Conservation (phyloP, 1,139 yeast genomes). For the Pichia sp. region DNA sequence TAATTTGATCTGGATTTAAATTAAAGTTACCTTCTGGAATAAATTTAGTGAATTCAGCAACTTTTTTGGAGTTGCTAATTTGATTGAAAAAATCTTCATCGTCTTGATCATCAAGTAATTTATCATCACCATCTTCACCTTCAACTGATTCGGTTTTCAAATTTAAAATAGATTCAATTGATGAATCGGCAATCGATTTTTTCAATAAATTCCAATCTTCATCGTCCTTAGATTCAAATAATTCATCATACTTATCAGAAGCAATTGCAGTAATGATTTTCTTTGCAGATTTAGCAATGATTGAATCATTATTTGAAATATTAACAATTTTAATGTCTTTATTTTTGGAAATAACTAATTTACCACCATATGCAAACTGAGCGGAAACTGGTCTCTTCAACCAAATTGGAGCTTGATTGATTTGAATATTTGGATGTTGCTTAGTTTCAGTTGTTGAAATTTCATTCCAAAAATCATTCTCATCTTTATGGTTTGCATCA, state of each 20-base stretch:
- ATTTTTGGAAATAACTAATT: slow-evolving; percentile 55
- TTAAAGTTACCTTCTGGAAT: slow-evolving; percentile 45
- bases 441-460: slow-evolving; percentile 69
- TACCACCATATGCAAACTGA: slow-evolving; percentile 91
- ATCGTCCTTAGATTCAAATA: slow-evolving; percentile 49
- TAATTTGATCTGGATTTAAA: slow-evolving; percentile 19
- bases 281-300: slow-evolving; percentile 37
- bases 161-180: slow-evolving; percentile 7
- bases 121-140: slow-evolving; percentile 11
- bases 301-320: slow-evolving; percentile 35
- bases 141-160: background rate
- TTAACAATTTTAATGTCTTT: slow-evolving; percentile 28
- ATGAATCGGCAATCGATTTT: slow-evolving; percentile 36
- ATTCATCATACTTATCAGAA: slow-evolving; percentile 44
- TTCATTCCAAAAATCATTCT: slow-evolving; percentile 83
- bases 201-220: slow-evolving; percentile 75
- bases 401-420: slow-evolving; percentile 87
- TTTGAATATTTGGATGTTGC: slow-evolving; percentile 54
- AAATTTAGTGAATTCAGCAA: slow-evolving; percentile 16
- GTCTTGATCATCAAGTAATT: slow-evolving; percentile 30
- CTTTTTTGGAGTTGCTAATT: slow-evolving; percentile 28
- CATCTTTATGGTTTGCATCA: slow-evolving; percentile 35
- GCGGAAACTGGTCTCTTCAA: slow-evolving; percentile 69
- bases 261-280: slow-evolving; percentile 56
- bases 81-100: slow-evolving; percentile 44